Conservation (phyloP, 1,284 basidiomycete species). For the Irpex lacteus region DNA sequence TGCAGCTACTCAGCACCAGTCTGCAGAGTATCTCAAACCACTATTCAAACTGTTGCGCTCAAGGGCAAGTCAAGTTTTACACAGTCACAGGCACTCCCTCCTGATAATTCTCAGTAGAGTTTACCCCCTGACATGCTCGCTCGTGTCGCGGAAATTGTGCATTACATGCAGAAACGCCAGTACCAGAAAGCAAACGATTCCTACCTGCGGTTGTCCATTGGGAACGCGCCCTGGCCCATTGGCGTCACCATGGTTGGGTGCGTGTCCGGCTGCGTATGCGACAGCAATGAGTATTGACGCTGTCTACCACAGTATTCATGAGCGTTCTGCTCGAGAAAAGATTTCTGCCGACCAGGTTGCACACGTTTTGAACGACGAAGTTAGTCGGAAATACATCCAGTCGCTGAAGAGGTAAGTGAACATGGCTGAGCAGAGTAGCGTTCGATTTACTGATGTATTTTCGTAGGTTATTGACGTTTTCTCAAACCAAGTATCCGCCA, state of each 20-base stretch:
- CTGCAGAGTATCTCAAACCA: slow-evolving; percentile 95
- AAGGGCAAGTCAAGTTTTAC: slow-evolving; percentile 53
- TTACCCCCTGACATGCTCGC: slow-evolving; percentile 85
- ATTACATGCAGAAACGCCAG: slow-evolving; percentile 92
- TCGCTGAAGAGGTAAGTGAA: slow-evolving; percentile 83
- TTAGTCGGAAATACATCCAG: slow-evolving; percentile 98
- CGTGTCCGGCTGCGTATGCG: slow-evolving; percentile 26
- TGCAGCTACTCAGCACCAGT: slow-evolving; percentile 93
- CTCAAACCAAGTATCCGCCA: slow-evolving; percentile 92
- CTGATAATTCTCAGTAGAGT: slow-evolving; percentile 43
- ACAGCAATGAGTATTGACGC: not conserved
- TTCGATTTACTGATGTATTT: slow-evolving; percentile 4
- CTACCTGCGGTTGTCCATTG: slow-evolving; percentile 94
- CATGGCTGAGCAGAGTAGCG: not conserved
- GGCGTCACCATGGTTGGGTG: slow-evolving; percentile 99
- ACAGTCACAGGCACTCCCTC: not conserved
- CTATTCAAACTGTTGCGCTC: slow-evolving; percentile 89
- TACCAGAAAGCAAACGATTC: slow-evolving; percentile 97
- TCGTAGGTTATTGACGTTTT: slow-evolving; percentile 83
- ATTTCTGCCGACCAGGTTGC: slow-evolving; percentile 96
- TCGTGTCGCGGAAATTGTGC: slow-evolving; percentile 92
- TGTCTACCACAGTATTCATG: slow-evolving; percentile 78
- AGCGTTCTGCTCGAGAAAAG: slow-evolving; percentile 95
- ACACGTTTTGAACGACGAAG: slow-evolving; percentile 98
- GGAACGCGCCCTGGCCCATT: slow-evolving; percentile 99